These are phyloP conservation scores for Cryphonectria naterciae DNA, from an alignment of 2,329 filamentous ascomycete genomes.

Conservation along the genomic window DNA sequence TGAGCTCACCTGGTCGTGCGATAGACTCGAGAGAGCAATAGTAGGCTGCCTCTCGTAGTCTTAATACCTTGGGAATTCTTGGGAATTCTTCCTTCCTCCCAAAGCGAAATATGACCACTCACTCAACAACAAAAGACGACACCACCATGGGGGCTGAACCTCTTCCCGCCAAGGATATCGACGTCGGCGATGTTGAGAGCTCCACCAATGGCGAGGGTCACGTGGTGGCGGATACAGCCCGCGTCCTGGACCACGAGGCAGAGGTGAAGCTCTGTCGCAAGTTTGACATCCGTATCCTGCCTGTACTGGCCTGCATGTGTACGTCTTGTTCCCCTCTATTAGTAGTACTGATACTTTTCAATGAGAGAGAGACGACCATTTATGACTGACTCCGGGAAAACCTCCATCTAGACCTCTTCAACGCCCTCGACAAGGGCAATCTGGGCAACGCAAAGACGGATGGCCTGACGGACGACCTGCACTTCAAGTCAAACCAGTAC, in stretches of 20 bases:
- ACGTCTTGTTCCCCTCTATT: constrained; percentile 22
- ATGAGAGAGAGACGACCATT: not conserved
- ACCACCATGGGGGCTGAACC: constrained; percentile 19
- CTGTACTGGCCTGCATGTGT: constrained; percentile 50
- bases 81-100: not conserved
- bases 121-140: not conserved
- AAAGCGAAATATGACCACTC: not conserved
- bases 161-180: constrained; percentile 17
- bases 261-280: constrained; percentile 50
- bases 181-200: constrained; percentile 33
- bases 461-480: constrained; percentile 55
- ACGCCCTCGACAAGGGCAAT: constrained; percentile 55
- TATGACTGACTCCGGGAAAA: not conserved
- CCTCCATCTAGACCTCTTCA: constrained; percentile 44
- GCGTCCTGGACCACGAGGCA: constrained; percentile 43
- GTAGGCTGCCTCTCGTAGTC: not conserved
- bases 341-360: too few species aligned
- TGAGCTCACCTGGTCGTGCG: not conserved
- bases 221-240: constrained; percentile 35
- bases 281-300: constrained; percentile 49
- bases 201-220: constrained; percentile 31
- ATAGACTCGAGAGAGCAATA: not conserved
- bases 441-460: constrained; percentile 62
- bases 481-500: constrained; percentile 67
- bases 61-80: not conserved